phyloP scores from a whole-genome alignment of 2,329 filamentous ascomycete genomes.

The Cytospora schulzeri region DNA sequence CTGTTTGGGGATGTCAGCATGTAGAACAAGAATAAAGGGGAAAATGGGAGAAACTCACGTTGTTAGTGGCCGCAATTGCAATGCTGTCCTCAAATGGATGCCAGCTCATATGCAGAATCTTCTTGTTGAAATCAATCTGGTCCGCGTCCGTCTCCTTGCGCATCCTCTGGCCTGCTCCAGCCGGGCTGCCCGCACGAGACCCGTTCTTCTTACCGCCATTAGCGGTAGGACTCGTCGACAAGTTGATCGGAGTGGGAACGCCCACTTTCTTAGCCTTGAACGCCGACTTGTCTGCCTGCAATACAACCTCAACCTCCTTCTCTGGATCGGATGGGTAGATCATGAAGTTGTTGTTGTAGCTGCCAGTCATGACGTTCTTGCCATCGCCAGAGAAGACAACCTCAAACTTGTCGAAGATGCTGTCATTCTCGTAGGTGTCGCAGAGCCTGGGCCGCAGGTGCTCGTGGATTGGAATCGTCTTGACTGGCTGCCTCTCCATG shows the following conservation, averaged over 20 bases:
- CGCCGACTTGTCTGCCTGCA: conserved; percentile 97
- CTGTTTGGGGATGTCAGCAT: conserved; percentile 33
- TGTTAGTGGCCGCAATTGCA: conserved; percentile 98
- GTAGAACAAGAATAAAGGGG: background rate
- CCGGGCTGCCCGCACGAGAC: conserved; percentile 85
- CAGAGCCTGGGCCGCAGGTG: conserved; percentile 91
- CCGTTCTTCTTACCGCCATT: conserved; percentile 83
- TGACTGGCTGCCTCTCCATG: conserved; percentile 96
- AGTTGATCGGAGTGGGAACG: conserved; percentile 94
- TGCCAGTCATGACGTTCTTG: conserved; percentile 99
- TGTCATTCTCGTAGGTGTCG: conserved; percentile 99
- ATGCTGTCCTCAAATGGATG: conserved; percentile 99
- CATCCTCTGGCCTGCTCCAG: conserved; percentile 81
- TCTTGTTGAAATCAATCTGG: conserved; percentile 99
- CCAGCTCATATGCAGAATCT: conserved; percentile 99
- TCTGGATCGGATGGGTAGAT: conserved; percentile 97
- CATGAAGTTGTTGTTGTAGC: conserved; percentile 99
- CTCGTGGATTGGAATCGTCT: conserved; percentile 98
- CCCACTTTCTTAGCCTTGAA: conserved; percentile 99
- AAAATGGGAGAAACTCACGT: conserved; percentile 67
- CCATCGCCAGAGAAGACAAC: conserved; percentile 98
- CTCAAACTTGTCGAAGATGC: conserved; percentile 99
- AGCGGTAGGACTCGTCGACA: conserved; percentile 70
- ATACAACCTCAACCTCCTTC: conserved; percentile 94
- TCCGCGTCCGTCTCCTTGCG: conserved; percentile 98